Percentiles rank a stretch among this genome's conserved stretches.
phyloP scores from a whole-genome alignment of 768 basidiomycete species.

The Phlegmacium glaucopus region DNA sequence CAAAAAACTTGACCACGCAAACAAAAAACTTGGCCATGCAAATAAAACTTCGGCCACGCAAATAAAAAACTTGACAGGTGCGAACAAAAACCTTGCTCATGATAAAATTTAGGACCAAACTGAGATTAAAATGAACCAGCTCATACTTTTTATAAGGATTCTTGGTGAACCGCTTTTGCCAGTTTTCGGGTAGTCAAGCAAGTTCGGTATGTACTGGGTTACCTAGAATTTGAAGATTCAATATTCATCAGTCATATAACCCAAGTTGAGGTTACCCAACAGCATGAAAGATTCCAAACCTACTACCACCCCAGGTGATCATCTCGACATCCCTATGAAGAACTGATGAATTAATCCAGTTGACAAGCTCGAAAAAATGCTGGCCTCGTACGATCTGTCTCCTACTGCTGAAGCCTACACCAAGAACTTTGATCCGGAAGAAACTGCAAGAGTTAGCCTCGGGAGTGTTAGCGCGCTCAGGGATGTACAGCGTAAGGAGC shows the following conservation, averaged over 20 bases:
- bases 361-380: slow-evolving; percentile 91
- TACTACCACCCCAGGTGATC: slow-evolving; percentile 60
- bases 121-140: too few species aligned
- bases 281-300: slow-evolving; percentile 72
- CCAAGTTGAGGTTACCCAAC: slow-evolving; percentile 49
- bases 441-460: slow-evolving; percentile 68
- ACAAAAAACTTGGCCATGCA: too few species aligned
- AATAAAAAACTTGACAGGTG: too few species aligned
- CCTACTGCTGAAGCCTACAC: slow-evolving; percentile 60
- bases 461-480: slow-evolving; percentile 81
- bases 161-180: too few species aligned
- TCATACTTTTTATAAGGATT: too few species aligned
- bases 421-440: slow-evolving; percentile 76
- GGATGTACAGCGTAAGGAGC: slow-evolving; percentile 75
- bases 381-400: slow-evolving; percentile 86
- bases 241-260: slow-evolving; percentile 1
- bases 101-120: too few species aligned
- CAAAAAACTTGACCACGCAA: too few species aligned
- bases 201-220: too few species aligned
- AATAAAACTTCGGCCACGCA: too few species aligned
- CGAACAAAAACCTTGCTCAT: too few species aligned
- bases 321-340: background rate
- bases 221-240: background rate
- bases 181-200: too few species aligned
- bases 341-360: slow-evolving; percentile 42